Conservation (phyloP, 2,329 filamentous ascomycete genomes). For the Penicillium sp. region DNA sequence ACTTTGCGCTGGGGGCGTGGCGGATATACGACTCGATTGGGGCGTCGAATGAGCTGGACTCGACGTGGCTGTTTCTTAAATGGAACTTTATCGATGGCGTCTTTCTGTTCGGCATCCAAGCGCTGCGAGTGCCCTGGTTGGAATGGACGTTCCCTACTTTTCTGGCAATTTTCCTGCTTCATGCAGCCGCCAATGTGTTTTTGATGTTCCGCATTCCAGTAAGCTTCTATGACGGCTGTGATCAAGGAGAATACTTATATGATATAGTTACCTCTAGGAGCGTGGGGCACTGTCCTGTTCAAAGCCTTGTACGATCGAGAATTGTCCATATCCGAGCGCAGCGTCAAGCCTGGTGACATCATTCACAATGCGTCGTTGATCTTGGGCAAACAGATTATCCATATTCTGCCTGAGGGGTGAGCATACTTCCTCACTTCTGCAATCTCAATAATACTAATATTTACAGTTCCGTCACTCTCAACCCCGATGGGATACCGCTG, state of each 20-base stretch:
- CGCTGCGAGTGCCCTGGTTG: conserved; percentile 90
- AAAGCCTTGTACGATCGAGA: conserved; percentile 91
- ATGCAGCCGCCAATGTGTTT: conserved; percentile 73
- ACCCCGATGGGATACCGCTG: conserved; percentile 74
- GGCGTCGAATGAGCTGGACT: conserved; percentile 76
- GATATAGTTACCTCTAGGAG: conserved; percentile 64
- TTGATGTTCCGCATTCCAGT: conserved; percentile 89
- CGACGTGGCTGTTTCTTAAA: conserved; percentile 88
- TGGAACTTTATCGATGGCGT: conserved; percentile 84
- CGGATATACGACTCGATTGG: conserved; percentile 81
- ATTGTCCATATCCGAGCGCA: conserved; percentile 85
- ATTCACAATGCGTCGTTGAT: conserved; percentile 91
- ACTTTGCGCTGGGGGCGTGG: conserved; percentile 72
- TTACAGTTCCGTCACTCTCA: conserved; percentile 72
- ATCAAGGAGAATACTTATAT: conserved; percentile 9
- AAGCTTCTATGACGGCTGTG: conserved; percentile 26
- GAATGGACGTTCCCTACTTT: conserved; percentile 79
- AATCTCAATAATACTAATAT: no score
- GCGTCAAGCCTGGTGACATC: conserved; percentile 82
- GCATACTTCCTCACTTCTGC: conserved; percentile 22
- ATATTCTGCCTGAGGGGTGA: conserved; percentile 90
- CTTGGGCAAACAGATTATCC: conserved; percentile 93
- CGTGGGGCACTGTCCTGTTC: conserved; percentile 67
- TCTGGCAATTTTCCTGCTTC: conserved; percentile 65
- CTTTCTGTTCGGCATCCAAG: conserved; percentile 82